These are phyloP conservation scores for Tetrapisispora pingtungensis DNA, from an alignment of 805 yeast species.

Conservation along the genomic window DNA sequence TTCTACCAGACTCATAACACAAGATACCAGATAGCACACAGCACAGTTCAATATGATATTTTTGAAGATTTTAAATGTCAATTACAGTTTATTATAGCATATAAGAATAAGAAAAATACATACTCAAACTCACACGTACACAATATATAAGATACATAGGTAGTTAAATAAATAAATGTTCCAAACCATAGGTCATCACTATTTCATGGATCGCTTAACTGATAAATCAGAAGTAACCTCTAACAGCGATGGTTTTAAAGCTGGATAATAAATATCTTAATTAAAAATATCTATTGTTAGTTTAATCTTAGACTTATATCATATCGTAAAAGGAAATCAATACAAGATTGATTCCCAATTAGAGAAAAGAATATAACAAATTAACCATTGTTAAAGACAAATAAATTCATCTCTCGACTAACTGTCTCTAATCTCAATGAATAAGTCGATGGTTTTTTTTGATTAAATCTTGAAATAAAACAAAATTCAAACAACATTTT, in stretches of 20 bases:
- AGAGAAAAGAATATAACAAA: slow-evolving; percentile 2
- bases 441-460: not conserved
- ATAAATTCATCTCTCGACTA: not conserved
- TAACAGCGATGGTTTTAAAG: slow-evolving; percentile 97
- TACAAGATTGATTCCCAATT: not conserved
- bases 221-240: slow-evolving; percentile 63
- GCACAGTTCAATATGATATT: no score
- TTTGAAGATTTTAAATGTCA: no score
- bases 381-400: not conserved
- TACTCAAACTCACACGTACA: no score
- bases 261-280: slow-evolving; percentile 31
- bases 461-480: no score
- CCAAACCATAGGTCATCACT: slow-evolving; percentile 93
- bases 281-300: not conserved
- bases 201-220: slow-evolving; percentile 79
- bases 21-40: no score
- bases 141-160: not conserved
- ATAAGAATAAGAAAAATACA: no score
- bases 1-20: no score
- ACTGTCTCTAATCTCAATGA: slow-evolving; percentile 1
- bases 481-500: no score
- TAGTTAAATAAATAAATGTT: slow-evolving; percentile 34
- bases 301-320: slow-evolving; percentile 2
- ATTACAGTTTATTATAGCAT: no score
- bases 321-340: not conserved